Evolutionary conservation across 352 stramenopile species (phyloP), one percentile per base, ranked within the genome.

Genomic region (Thraustochytrium striatum): DNA sequence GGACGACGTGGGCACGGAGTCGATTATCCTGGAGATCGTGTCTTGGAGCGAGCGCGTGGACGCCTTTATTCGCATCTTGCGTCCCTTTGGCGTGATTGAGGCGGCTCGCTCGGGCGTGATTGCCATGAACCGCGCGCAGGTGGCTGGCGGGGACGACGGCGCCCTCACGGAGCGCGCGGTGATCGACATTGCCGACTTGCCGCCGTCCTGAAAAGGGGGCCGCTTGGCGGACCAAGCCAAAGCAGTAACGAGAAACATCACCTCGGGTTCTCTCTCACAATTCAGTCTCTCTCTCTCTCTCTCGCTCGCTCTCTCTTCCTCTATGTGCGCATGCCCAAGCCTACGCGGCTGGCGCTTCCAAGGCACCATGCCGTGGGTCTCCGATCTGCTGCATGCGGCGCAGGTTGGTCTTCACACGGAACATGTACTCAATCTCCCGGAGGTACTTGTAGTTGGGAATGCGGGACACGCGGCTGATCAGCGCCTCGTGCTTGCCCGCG

Each of bases 31-130:
- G 32, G 70, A 80, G 58, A 32, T 80, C 28, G 55, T 75, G 28
- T 57, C 55, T 30, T 80, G 70, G 70, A 72, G 55, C 47, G 30
- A 38, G 21, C 55, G 70, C 32, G 70, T 80, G 9, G 70, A 80
- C 33, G 70, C 70, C n/a, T 72, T 80, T 47, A 59, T 80, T 32
- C 55, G 58, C 41, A 80, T 80, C 30, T 39, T 80, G 1, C 32
- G 79, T 35, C 70, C 70, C 16, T 80, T 59, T 30, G 70, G 70
- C 7, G 53, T 80, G 13, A 58, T 80, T 81, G 70, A 80, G 58
- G 70, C 32, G 13, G 70, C 70, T n/a, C 70, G 70, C 35, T 43
- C 25, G 9, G 70, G 70, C 19, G 53, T 80, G 16, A 80, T 80
- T 30, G 70, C 70, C 57, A 80, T 80, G 70, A 65, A 52, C 5